Evolutionary conservation across 139 green algal genomes (phyloP), one percentile per base, ranked within the genome.

Genomic region (Chlamydomonas eustigma): DNA sequence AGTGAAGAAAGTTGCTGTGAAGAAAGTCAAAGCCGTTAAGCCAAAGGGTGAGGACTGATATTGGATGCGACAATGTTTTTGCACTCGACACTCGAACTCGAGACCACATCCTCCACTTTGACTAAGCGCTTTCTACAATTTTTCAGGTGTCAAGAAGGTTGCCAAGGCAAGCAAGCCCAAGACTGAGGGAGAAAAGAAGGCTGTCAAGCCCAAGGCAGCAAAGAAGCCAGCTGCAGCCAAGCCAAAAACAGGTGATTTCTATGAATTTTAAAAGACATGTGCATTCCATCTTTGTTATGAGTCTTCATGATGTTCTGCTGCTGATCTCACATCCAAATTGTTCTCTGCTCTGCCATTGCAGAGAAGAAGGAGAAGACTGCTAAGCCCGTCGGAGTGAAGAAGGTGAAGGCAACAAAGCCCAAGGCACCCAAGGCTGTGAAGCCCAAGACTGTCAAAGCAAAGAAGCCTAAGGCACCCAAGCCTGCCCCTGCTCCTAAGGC

Each of bases 281-380:
- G n/a, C n/a, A n/a, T n/a, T n/a, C n/a, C n/a, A n/a, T n/a, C n/a
- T n/a, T n/a, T n/a, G n/a, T n/a, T n/a, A n/a, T n/a, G n/a, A n/a
- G n/a, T n/a, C n/a, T n/a, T n/a, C n/a, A n/a, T n/a, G n/a, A n/a
- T n/a, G n/a, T n/a, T n/a, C n/a, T n/a, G n/a, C n/a, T n/a, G n/a
- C n/a, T n/a, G n/a, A n/a, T n/a, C n/a, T n/a, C n/a, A n/a, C n/a
- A n/a, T n/a, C n/a, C n/a, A n/a, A n/a, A n/a, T n/a, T n/a, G n/a
- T n/a, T n/a, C n/a, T n/a, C n/a, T n/a, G n/a, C n/a, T n/a, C n/a
- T n/a, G n/a, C 50, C 28, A 71, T 75, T 66, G 66, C 75, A 32
- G 35, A 72, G 28, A 87, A 87, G 80, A n/a, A n/a, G n/a, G n/a
- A n/a, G n/a, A n/a, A n/a, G n/a, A 82, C 74, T 8, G 30, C 33